These are phyloP conservation scores for Zychaea mexicana DNA, from an alignment of 371 early-diverging fungal species.

Conservation along the genomic window DNA sequence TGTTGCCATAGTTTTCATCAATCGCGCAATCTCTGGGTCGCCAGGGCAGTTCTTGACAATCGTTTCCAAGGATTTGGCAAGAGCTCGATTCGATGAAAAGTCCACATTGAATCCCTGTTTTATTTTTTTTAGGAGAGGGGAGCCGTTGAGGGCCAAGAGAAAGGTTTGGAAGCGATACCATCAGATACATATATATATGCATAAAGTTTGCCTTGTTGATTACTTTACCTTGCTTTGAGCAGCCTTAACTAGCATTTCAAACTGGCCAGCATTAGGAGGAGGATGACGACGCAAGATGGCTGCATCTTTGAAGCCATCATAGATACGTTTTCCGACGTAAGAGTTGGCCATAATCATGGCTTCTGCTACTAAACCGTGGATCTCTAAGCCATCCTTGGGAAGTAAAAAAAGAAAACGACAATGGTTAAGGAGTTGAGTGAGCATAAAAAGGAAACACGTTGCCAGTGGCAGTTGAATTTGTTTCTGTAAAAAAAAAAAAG, in stretches of 20 bases:
- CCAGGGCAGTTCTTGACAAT: conserved; percentile 36
- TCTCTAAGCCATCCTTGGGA: conserved; percentile 82
- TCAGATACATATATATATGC: too few relatives aligned
- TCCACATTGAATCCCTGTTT: conserved; percentile 59
- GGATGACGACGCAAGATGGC: conserved; percentile 90
- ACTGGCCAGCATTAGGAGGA: conserved; percentile 66
- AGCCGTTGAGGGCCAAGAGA: too few relatives aligned
- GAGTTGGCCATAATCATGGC: conserved; percentile 99
- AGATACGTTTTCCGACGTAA: conserved; percentile 87
- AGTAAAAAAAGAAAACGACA: conserved; percentile 31
- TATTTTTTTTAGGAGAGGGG: too few relatives aligned
- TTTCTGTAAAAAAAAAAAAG: too few relatives aligned
- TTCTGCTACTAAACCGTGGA: conserved; percentile 97
- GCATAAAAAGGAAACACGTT: conserved; percentile 17
- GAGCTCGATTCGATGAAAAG: conserved; percentile 65
- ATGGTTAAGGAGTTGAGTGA: conserved; percentile 35
- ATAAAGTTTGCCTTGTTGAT: too few relatives aligned
- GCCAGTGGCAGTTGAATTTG: too few relatives aligned
- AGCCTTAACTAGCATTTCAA: conserved; percentile 69
- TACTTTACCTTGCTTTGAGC: conserved; percentile 54
- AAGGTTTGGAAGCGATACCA: too few relatives aligned
- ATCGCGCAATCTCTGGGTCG: conserved; percentile 58
- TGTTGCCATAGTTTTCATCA: conserved; percentile 77
- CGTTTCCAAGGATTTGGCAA: conserved; percentile 60
- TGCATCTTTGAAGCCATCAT: conserved; percentile 75